A percentile compares a stretch with the other conserved stretches of the same genome.
These are phyloP conservation scores for Ophiostoma triangulosporum DNA, from an alignment of 2,329 filamentous ascomycete genomes.

Conservation along the genomic window DNA sequence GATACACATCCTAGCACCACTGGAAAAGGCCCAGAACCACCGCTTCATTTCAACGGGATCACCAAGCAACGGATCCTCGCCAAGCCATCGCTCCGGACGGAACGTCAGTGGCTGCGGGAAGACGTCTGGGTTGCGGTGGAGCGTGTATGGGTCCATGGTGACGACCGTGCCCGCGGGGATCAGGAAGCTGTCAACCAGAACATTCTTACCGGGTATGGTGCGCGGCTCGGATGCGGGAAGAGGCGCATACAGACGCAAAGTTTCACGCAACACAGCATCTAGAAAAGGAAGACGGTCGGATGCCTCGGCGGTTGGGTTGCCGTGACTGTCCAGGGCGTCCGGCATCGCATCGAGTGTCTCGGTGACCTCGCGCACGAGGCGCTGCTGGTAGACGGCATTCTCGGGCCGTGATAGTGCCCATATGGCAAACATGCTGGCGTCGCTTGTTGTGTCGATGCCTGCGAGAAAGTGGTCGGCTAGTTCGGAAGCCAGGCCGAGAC, in stretches of 20 bases:
- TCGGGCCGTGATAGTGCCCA: constrained; percentile 34
- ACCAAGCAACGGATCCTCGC: constrained; percentile 1
- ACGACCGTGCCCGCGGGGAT: constrained; percentile 16
- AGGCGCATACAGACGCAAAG: constrained; percentile 34
- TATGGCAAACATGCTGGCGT: constrained; percentile 36
- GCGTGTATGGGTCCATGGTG: constrained; percentile 16
- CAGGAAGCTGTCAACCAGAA: constrained; percentile 15
- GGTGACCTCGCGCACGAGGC: constrained; percentile 29
- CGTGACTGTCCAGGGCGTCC: constrained; percentile 15
- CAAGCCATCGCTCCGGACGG: constrained; percentile 16
- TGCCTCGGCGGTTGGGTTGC: constrained; percentile 22
- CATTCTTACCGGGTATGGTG: constrained; percentile 20
- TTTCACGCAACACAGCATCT: constrained; percentile 37
- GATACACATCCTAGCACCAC: constrained; percentile 54
- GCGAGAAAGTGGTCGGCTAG: constrained; percentile 39
- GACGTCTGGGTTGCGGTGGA: constrained; percentile 17
- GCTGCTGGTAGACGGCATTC: constrained; percentile 29
- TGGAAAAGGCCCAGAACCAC: constrained; percentile 54
- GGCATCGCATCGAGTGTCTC: neutral
- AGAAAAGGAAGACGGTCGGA: constrained; percentile 29
- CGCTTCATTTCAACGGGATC: constrained; percentile 19
- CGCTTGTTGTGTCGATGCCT: constrained; percentile 35
- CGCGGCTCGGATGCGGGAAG: constrained; percentile 38
- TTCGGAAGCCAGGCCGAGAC: constrained; percentile 37
- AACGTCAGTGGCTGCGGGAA: constrained; percentile 16